A percentile compares a stretch with the other conserved stretches of the same genome.
Evolutionary conservation across 2,329 filamentous ascomycete genomes (phyloP).

Genomic region (Fusarium algeriense): DNA sequence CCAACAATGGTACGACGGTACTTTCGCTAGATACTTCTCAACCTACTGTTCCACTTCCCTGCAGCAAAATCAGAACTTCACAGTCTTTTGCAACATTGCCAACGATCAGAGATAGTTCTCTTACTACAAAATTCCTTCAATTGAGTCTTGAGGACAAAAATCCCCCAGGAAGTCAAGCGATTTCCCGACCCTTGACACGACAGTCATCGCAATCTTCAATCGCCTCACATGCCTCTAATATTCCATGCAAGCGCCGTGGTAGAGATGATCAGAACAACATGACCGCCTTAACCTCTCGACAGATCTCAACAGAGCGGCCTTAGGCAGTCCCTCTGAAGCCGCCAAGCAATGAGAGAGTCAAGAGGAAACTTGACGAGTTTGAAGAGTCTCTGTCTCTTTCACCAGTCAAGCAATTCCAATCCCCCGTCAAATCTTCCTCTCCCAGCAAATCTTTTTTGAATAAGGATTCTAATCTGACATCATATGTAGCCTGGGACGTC

Average conservation of each 20-base stretch:
- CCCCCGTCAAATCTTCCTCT: slow-evolving; percentile 58
- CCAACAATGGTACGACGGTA: slow-evolving; percentile 54
- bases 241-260: slow-evolving; percentile 46
- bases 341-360: slow-evolving; percentile 48
- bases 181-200: slow-evolving; percentile 47
- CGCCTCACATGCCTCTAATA: slow-evolving; percentile 43
- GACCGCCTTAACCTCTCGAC: slow-evolving; percentile 19
- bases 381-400: slow-evolving; percentile 49
- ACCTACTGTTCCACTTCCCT: slow-evolving; percentile 33
- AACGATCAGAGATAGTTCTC: slow-evolving; percentile 60
- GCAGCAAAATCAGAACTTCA: slow-evolving; percentile 46
- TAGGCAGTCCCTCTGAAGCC: slow-evolving; percentile 54
- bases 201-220: slow-evolving; percentile 43
- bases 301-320: slow-evolving; percentile 41
- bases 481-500: slow-evolving; percentile 80
- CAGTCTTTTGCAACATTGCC: slow-evolving; percentile 46
- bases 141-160: slow-evolving; percentile 56
- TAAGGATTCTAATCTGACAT: slow-evolving; percentile 78
- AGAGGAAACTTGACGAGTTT: slow-evolving; percentile 50
- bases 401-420: slow-evolving; percentile 51
- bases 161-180: slow-evolving; percentile 62
- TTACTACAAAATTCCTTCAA: slow-evolving; percentile 53
- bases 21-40: slow-evolving; percentile 24
- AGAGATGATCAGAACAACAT: slow-evolving; percentile 40
- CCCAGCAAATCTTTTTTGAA: slow-evolving; percentile 71